These are phyloP conservation scores for Aspergillus sp. DNA, from an alignment of 2,329 filamentous ascomycete species.

Conservation along the genomic window DNA sequence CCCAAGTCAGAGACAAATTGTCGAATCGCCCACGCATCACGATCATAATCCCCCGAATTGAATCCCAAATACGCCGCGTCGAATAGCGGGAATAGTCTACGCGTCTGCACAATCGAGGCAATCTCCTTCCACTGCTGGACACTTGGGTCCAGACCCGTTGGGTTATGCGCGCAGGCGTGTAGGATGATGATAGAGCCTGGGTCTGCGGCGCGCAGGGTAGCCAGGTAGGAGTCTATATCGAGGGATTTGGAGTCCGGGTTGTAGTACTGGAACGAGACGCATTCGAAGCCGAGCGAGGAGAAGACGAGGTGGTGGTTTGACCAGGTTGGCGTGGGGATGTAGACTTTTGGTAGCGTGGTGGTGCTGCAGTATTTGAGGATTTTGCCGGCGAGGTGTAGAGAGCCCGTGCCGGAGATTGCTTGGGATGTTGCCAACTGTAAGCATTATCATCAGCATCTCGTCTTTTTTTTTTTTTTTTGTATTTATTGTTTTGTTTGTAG, in stretches of 20 bases:
- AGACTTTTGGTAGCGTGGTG: slow-evolving; percentile 56
- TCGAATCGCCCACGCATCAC: slow-evolving; percentile 28
- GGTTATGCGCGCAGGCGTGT: slow-evolving; percentile 95
- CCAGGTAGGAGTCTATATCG: slow-evolving; percentile 22
- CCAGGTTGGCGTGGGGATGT: slow-evolving; percentile 93
- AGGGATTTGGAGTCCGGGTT: slow-evolving; percentile 15
- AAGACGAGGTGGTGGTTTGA: slow-evolving; percentile 98
- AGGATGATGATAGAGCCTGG: slow-evolving; percentile 80
- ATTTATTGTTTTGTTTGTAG: too few relatives aligned
- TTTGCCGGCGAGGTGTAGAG: slow-evolving; percentile 26
- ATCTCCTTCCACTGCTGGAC: slow-evolving; percentile 89
- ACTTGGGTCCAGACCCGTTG: slow-evolving; percentile 90
- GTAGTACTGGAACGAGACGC: slow-evolving; percentile 48
- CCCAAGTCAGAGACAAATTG: slow-evolving; percentile 62
- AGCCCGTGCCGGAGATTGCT: slow-evolving; percentile 82
- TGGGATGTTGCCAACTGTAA: slow-evolving; percentile 54
- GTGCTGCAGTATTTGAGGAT: slow-evolving; percentile 13
- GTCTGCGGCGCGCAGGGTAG: slow-evolving; percentile 52
- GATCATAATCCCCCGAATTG: slow-evolving; percentile 26
- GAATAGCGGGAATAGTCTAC: slow-evolving; percentile 79
- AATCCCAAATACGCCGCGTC: slow-evolving; percentile 31
- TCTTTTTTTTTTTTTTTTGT: too few relatives aligned
- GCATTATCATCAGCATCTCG: too few relatives aligned
- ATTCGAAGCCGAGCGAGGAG: slow-evolving; percentile 73
- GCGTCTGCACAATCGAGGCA: slow-evolving; percentile 68